Evolutionary conservation across 1,284 basidiomycete species (phyloP), one percentile per base, ranked within the genome.

Genomic region (Mycena citricolor): DNA sequence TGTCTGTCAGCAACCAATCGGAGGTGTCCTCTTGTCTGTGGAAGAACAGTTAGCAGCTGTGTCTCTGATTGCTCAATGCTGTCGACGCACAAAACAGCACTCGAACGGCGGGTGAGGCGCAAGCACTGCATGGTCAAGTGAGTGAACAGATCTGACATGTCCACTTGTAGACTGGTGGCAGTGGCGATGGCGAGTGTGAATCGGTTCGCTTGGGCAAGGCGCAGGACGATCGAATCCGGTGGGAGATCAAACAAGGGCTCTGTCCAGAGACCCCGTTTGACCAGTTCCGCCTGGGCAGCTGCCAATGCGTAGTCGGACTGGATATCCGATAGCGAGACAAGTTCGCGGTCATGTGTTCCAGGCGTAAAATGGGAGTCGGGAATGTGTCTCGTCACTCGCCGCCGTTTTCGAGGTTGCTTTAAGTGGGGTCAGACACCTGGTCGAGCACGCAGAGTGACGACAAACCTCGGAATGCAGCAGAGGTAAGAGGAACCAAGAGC

Each of bases 121-220:
- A 97, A 68, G 60, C 94, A 97, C 58, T 88, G 85, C 21, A 72
- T 72, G 0, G 93, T 83, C 39, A 99, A 69, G 45, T 81, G 77
- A 29, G 79, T 75, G 61, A 98, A 97, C 17, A 95, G 61, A 53
- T 90, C 85, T 3, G 82, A 81, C 86, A 95, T 89, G 65, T 97
- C 93, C 21, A 94, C 82, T 21, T 78, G 72, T 30, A 97, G 76
- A 40, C 77, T 80, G 26, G 80, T 78, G 1, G 91, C 94, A 20
- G 83, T 79, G 7, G 81, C 65, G 65, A 94, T 80, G 1, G 95
- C 95, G 38, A 79, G 70, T 56, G 87, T 89, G 62, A 89, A 94
- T 53, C 81, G 76, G 54, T 86, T 88, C 42, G 77, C 72, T 61
- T 94, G 89, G 5, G 88, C 83, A 41, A 95, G 77, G 48, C 90